phyloP scores from a whole-genome alignment of 306 rosid species.

The Acacia acuminata region DNA sequence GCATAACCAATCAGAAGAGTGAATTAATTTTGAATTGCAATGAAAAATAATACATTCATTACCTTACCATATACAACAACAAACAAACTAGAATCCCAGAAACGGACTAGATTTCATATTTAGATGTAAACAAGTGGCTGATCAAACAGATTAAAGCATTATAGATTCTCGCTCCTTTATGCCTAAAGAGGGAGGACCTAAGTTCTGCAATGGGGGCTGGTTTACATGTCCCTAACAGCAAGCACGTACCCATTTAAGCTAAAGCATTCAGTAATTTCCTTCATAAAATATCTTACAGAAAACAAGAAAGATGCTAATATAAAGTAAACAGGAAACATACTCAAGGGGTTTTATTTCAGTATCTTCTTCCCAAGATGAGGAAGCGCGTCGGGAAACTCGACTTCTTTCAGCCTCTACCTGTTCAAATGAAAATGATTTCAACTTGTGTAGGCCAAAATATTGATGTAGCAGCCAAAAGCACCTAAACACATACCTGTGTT shows the following conservation, averaged over 20 bases:
- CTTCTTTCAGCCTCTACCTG: slow-evolving; percentile 95
- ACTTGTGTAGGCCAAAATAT: slow-evolving; percentile 20
- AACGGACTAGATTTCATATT: slow-evolving; percentile 4
- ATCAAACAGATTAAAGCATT: slow-evolving; percentile 13
- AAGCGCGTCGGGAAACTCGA: slow-evolving; percentile 74
- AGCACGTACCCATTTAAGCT: slow-evolving; percentile 17
- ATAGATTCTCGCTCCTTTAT: not conserved
- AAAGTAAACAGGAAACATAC: slow-evolving; percentile 56
- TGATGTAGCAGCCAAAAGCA: slow-evolving; percentile 31
- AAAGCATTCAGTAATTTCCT: slow-evolving; percentile 10
- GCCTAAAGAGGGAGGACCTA: not conserved
- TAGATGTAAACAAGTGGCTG: slow-evolving; percentile 11
- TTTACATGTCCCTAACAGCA: slow-evolving; percentile 11
- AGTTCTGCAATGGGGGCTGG: not conserved
- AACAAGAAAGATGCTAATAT: slow-evolving; percentile 20
- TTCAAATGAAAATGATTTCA: slow-evolving; percentile 35
- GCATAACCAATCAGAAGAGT: slow-evolving; percentile 7
- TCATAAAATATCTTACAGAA: slow-evolving; percentile 30
- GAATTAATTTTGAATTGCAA: not conserved
- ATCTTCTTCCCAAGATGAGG: slow-evolving; percentile 96
- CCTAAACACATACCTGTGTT: slow-evolving; percentile 64
- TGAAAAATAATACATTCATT: slow-evolving; percentile 8
- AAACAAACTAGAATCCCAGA: slow-evolving; percentile 24
- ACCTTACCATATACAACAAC: slow-evolving; percentile 5
- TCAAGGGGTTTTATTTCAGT: slow-evolving; percentile 88